Conservation (phyloP, 345 rosid genomes). For the Arabidopsis suecica region DNA sequence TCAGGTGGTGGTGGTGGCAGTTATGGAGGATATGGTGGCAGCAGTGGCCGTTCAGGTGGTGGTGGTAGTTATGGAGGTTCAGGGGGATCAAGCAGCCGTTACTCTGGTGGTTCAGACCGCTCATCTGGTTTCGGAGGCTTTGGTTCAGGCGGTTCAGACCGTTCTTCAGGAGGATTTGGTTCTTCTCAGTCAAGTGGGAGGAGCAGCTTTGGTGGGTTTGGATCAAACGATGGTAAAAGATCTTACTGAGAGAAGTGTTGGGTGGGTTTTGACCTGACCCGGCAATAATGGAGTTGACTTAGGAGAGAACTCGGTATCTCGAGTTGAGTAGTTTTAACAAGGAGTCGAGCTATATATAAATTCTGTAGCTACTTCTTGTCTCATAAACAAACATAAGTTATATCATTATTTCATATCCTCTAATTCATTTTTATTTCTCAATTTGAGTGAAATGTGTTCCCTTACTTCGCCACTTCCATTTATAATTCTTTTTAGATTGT, state of each 20-base stretch:
- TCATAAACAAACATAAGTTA: constrained; percentile 28
- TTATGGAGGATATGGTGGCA: constrained; percentile 47
- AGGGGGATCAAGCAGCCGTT: constrained; percentile 38
- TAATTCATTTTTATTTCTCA: constrained; percentile 20
- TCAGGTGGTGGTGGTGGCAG: constrained; percentile 57
- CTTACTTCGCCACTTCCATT: neutral
- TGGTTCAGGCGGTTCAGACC: constrained; percentile 50
- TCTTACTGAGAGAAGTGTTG: constrained; percentile 38
- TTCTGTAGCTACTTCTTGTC: constrained; percentile 37
- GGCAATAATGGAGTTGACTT: constrained; percentile 32
- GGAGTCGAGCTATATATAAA: constrained; percentile 33
- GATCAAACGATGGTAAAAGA: constrained; percentile 44
- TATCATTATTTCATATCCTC: constrained; percentile 29
- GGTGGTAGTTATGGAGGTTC: constrained; percentile 39
- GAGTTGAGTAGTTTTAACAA: constrained; percentile 30
- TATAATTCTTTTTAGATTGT: neutral
- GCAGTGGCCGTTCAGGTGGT: constrained; percentile 19
- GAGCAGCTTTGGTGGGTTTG: constrained; percentile 44
- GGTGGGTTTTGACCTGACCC: constrained; percentile 26
- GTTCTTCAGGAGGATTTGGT: constrained; percentile 50
- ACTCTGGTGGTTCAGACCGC: constrained; percentile 48
- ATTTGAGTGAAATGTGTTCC: neutral
- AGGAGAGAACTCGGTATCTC: constrained; percentile 1
- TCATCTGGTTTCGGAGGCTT: constrained; percentile 50
- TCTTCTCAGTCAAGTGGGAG: constrained; percentile 54